Evolutionary conservation across 805 yeast species (phyloP), one percentile per base, ranked within the genome.

Genomic region (Nakazawaea ambrosiae): DNA sequence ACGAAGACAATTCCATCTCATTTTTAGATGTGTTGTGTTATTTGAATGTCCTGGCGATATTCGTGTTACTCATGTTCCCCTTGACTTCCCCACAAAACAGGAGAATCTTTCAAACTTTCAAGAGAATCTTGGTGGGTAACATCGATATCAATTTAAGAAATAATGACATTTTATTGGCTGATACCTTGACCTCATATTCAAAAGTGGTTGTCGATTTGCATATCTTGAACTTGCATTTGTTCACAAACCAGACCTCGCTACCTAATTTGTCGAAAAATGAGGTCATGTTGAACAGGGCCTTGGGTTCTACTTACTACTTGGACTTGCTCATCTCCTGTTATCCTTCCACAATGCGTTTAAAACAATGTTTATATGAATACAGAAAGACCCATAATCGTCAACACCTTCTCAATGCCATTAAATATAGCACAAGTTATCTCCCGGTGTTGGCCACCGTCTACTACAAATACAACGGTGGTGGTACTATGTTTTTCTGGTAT

Each of bases 141-240:
- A 75, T 86, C 23, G 81, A 81, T 49, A 48, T 57, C 12, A 68
- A 70, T 12, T 58, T 73, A 54, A 64, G 95, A 49, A 73, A 83
- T 14, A 82, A 84, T 39, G 97, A 90, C 53, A 83, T 90, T 27
- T 58, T 92, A 33, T 55, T 89, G 11, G 76, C 95, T 6, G 98
- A 90, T 61, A 77, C 88, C 4, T 63, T 92, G 32, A 82, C 94
- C 0, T 87, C 96, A 0, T 87, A 82, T 53, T 65, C 86, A 3
- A 78, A 78, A 51, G 83, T 87, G 0, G 49, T 86, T 33, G 79
- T 83, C 32, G 97, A 92, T 56, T 59, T 81, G 16, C 69, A 72
- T 3, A 64, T 82, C 25, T 73, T 75, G 46, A 20, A 71, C 3
- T 70, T 84, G 53, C 68, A 70, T 41, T 40, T 73, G 16, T 31